Evolutionary conservation across 2,329 filamentous ascomycete genomes (phyloP).

Genomic region (Clarireedia homoeocarpa): DNA sequence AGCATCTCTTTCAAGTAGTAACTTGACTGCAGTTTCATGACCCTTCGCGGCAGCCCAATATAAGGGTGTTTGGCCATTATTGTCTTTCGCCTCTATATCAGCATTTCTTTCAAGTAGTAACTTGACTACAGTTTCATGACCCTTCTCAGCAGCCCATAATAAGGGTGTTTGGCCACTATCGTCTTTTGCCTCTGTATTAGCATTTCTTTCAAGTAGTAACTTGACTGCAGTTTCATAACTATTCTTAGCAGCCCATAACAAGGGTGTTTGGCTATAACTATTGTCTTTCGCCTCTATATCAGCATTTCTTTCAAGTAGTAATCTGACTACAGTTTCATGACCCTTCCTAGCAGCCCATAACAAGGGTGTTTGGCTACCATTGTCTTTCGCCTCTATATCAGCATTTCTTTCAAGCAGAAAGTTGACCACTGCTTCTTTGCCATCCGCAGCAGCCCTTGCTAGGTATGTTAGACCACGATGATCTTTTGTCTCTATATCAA

Average conservation of each 20-base stretch:
- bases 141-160: fast-evolving
- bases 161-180: too few species aligned
- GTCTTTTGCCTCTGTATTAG: too few species aligned
- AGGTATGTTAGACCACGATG: not conserved
- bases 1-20: not conserved
- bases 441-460: not conserved
- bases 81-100: too few species aligned
- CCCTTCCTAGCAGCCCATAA: not conserved
- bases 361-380: not conserved
- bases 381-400: not conserved
- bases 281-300: not conserved
- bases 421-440: not conserved
- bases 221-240: too few species aligned
- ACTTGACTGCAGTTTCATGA: not conserved
- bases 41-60: not conserved
- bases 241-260: too few species aligned
- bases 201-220: too few species aligned
- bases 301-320: not conserved
- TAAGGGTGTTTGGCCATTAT: too few species aligned
- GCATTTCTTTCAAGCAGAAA: not conserved
- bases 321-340: not conserved
- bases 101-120: too few species aligned
- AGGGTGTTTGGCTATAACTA: too few species aligned
- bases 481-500: not conserved
- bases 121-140: too few species aligned